phyloP scores from a whole-genome alignment of 1,284 basidiomycete species.

The Marasmius tenuissimus region DNA sequence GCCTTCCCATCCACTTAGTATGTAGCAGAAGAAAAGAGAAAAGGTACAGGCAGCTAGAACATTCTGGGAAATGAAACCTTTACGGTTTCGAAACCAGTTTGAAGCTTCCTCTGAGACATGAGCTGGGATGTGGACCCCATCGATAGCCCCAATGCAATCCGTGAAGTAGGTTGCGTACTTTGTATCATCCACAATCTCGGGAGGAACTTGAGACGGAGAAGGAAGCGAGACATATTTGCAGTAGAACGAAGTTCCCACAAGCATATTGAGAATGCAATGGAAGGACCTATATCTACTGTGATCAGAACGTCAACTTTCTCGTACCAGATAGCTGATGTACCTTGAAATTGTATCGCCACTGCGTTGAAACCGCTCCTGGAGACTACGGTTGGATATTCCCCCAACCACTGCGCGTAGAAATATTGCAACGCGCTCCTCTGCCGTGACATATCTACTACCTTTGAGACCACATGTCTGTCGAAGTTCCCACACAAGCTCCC shows the following conservation, averaged over 20 bases:
- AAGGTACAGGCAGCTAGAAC: conserved; percentile 14
- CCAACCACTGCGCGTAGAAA: conserved; percentile 1
- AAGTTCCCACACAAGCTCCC: not conserved
- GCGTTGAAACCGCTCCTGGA: conserved; percentile 13
- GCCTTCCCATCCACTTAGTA: conserved; percentile 32
- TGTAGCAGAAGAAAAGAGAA: conserved; percentile 27
- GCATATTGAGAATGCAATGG: not conserved
- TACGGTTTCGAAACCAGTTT: conserved; percentile 1
- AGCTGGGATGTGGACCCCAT: conserved; percentile 6
- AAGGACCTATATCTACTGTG: too few species aligned
- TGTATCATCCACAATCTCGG: not conserved
- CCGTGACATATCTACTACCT: not conserved
- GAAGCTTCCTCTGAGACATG: not conserved
- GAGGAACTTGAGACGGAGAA: too few species aligned
- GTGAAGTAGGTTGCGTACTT: conserved; percentile 1
- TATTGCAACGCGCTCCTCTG: conserved; percentile 1
- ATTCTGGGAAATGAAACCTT: conserved; percentile 4
- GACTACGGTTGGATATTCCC: conserved; percentile 5
- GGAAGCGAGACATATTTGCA: too few species aligned
- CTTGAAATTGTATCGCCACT: conserved; percentile 11
- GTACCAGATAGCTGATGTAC: not conserved
- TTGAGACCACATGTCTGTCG: not conserved
- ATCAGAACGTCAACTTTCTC: too few species aligned
- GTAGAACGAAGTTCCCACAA: too few species aligned
- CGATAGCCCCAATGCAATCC: conserved; percentile 3